Conservation (phyloP, 2,329 filamentous ascomycete genomes). For the Chlorencoelia australis region DNA sequence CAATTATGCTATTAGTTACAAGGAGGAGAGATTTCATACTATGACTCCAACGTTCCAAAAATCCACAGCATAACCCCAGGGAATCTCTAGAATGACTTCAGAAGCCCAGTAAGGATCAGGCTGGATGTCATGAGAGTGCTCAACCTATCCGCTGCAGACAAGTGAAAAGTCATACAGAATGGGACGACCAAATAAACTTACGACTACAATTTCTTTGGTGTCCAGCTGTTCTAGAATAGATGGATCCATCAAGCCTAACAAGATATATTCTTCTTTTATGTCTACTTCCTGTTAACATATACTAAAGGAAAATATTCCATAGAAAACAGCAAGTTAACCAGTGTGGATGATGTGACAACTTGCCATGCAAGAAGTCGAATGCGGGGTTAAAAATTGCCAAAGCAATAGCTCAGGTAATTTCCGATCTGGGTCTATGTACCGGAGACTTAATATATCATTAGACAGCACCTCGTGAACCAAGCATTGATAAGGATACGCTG, state of each 20-base stretch:
- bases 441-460: conserved; percentile 15
- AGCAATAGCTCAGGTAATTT: conserved; percentile 41
- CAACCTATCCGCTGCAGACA: conserved; percentile 15
- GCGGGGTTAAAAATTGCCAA: conserved; percentile 95
- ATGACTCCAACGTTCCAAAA: conserved; percentile 30
- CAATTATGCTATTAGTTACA: conserved; percentile 9
- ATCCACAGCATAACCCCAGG: conserved; percentile 28
- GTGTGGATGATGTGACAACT: conserved; percentile 98
- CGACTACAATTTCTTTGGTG: conserved; percentile 14
- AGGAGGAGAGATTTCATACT: conserved; percentile 20
- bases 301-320: conserved; percentile 7
- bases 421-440: conserved; percentile 10
- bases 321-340: conserved; percentile 35
- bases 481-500: conserved; percentile 16
- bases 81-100: conserved; percentile 30
- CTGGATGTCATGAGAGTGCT: conserved; percentile 17
- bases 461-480: conserved; percentile 19
- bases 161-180: conserved; percentile 20
- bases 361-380: conserved; percentile 87
- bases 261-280: conserved; percentile 20
- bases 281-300: conserved; percentile 14
- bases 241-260: conserved; percentile 14
- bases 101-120: conserved; percentile 26
- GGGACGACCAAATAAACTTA: conserved; percentile 15
- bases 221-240: conserved; percentile 17